Percentiles rank a stretch among this genome's conserved stretches.
These are phyloP conservation scores for Tulasnella sp. DNA, from an alignment of 768 basidiomycete genomes.

Conservation along the genomic window DNA sequence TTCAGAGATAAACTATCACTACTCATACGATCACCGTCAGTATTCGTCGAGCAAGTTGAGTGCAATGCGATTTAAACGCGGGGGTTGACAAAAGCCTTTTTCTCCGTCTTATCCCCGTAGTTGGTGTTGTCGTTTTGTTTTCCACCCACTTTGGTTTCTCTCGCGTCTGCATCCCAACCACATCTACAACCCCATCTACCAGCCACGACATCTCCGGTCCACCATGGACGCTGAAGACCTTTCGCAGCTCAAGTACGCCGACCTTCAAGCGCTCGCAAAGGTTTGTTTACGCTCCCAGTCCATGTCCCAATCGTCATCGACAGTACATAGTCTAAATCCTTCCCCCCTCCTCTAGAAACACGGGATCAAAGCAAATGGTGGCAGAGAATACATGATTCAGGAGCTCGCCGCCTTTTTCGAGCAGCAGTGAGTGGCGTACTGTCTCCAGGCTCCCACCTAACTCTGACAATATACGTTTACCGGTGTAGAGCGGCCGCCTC, in stretches of 20 bases:
- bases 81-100: no score
- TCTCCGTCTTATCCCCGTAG: background rate
- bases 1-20: no score
- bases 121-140: background rate
- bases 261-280: conserved; percentile 5
- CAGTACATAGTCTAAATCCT: background rate
- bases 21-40: no score
- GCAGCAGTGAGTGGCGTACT: background rate
- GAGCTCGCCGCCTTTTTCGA: background rate
- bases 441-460: background rate
- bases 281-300: background rate
- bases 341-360: background rate
- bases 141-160: background rate
- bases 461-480: background rate
- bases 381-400: background rate
- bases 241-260: background rate
- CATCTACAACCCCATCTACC: background rate
- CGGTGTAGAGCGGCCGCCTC: background rate
- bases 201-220: background rate
- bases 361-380: background rate
- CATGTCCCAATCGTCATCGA: background rate
- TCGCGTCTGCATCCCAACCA: background rate
- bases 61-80: no score
- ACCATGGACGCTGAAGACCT: background rate
- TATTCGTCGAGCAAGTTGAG: background rate